Evolutionary conservation across 148 eudicot species (phyloP).

Genomic region (Polygonum aviculare): DNA sequence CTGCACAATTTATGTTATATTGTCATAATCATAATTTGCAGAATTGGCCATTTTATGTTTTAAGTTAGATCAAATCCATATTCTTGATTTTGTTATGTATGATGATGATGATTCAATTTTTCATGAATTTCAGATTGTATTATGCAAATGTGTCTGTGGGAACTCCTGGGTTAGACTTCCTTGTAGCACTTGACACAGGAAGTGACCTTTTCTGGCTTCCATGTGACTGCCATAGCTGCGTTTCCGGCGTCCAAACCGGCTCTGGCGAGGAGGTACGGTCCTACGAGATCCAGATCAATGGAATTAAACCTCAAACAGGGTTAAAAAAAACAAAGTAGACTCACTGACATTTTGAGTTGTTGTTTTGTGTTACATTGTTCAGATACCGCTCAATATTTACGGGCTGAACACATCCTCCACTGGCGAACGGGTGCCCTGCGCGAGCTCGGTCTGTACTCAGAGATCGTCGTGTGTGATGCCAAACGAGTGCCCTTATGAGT

Average conservation of each 20-base stretch:
- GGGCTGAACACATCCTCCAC: conserved; percentile 62
- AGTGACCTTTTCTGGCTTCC: conserved; percentile 93
- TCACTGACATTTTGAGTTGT: background rate
- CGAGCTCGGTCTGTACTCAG: conserved; percentile 31
- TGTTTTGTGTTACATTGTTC: background rate
- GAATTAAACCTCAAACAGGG: background rate
- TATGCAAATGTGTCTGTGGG: conserved; percentile 82
- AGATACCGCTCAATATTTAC: conserved; percentile 40
- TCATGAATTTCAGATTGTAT: conserved; percentile 53
- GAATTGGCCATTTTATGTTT: too few species aligned
- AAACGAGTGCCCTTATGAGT: conserved; percentile 45
- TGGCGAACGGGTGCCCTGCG: conserved; percentile 47
- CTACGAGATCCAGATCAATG: conserved; percentile 16
- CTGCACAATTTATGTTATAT: background rate
- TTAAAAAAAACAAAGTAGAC: too few species aligned
- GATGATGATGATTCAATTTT: background rate
- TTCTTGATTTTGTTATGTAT: background rate
- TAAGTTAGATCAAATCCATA: too few species aligned
- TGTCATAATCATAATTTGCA: too few species aligned
- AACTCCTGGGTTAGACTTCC: conserved; percentile 50
- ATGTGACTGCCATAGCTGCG: conserved; percentile 70
- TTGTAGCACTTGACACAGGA: conserved; percentile 93
- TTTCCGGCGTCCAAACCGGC: conserved; percentile 25
- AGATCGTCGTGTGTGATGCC: background rate
- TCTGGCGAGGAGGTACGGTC: conserved; percentile 26